Base-by-base conservation (phyloP, 1,139 yeast species). In the Arxiozyma slooffiae region DNA sequence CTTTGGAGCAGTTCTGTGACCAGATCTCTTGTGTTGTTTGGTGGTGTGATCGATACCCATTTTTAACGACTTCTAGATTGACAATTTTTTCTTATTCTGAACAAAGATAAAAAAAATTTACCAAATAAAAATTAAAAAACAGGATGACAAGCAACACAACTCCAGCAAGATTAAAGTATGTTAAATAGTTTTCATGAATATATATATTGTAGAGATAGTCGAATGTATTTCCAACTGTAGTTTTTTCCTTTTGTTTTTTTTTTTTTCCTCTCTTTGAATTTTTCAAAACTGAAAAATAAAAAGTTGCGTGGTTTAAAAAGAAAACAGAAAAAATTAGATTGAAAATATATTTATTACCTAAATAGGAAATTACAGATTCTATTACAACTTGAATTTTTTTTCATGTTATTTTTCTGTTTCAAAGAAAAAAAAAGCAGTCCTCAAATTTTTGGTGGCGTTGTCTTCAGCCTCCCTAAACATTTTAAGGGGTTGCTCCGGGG, bases 1-100 rank as follows among this genome's bases (percentile, higher is more conserved):
- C 82, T 89, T 89, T 79, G 98, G 99, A 76, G 97, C 97, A 72
- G 85, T 79, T 81, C 99, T 90, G 87, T 88, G 95, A 76, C 96
- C 85, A 67, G 84, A 79, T 79, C 90, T 87, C 74, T 80, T 81
- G 85, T 92, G 98, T 79, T 89, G 97, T 78, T 89, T 90, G 75
- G 82, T 75, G 77, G 86, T 81, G 81, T 87, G 95, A 80, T 92
- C 98, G 80, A 86, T 89, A 84, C 97, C 99, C 98, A 92, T 92
- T 71, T 61, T 64, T 42, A 34, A 42, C 34, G 45, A 42, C 36
- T 42, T 30, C 18, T 42, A 42, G 45, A 30, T 42, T 42, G 45
- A 42, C 39, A 38, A 26, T 34, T 34, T 34, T 7, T 34, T 34
- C 16, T 40, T 22, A 8, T 18, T 7, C 16, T 16, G 26, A 16